A percentile compares a stretch with the other conserved stretches of the same genome.
Evolutionary conservation across 2,329 filamentous ascomycete genomes (phyloP).

Genomic region (Biscogniauxia mediterranea): DNA sequence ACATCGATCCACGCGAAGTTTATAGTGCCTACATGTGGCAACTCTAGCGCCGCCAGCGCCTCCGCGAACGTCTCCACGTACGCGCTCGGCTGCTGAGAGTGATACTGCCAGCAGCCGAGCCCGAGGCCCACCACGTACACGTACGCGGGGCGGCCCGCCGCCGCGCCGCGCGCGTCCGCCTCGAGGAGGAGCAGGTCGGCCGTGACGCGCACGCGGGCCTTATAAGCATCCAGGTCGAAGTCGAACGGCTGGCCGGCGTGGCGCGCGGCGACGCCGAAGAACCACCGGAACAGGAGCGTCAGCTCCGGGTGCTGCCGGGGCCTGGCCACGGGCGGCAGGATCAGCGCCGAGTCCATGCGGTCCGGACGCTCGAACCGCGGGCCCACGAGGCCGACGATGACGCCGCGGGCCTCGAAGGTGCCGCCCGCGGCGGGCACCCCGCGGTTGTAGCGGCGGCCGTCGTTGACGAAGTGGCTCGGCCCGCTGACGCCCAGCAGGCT

Average conservation of each 20-base stretch:
- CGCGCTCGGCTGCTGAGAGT: constrained; percentile 12
- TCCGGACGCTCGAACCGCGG: constrained; percentile 31
- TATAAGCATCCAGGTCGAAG: constrained; percentile 28
- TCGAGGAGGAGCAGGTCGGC: constrained; percentile 31
- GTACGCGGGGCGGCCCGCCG: constrained; percentile 23
- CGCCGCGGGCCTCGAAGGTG: constrained; percentile 26
- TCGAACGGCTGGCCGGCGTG: constrained; percentile 17
- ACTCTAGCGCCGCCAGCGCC: constrained; percentile 12
- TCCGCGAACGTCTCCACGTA: constrained; percentile 24
- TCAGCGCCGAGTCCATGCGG: constrained; percentile 29
- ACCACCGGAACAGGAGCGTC: constrained; percentile 21
- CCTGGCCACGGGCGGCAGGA: constrained; percentile 2
- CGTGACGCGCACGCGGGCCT: constrained; percentile 26
- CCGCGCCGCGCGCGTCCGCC: constrained; percentile 26
- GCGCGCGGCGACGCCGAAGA: constrained; percentile 15
- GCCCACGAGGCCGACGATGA: constrained; percentile 34
- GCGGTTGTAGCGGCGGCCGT: constrained; percentile 26
- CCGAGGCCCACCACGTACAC: constrained; percentile 34
- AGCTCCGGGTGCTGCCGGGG: constrained; percentile 24
- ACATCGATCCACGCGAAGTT: constrained; percentile 26
- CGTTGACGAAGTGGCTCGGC: constrained; percentile 32
- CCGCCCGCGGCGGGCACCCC: constrained; percentile 9
- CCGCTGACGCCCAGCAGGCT: constrained; percentile 32
- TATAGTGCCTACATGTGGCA: constrained; percentile 23
- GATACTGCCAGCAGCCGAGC: constrained; percentile 27